A percentile compares a stretch with the other conserved stretches of the same genome.
These are phyloP conservation scores for Lathyrus aphaca DNA, from an alignment of 306 rosid genomes.

Conservation along the genomic window DNA sequence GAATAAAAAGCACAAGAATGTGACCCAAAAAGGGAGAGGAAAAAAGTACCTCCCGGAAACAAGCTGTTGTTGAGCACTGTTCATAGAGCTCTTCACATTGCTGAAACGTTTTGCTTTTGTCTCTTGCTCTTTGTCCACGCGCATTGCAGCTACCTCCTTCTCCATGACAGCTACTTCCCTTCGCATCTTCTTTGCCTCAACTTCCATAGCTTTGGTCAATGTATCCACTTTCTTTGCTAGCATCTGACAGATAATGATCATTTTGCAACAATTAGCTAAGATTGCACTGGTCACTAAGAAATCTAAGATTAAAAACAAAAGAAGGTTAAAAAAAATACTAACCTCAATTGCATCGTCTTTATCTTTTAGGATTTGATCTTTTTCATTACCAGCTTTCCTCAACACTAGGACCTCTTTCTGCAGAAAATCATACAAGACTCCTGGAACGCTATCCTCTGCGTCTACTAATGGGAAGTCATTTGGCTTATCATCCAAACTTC, in stretches of 20 bases:
- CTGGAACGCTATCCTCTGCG: conserved; percentile 80
- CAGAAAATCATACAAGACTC: conserved; percentile 81
- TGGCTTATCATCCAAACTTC: conserved; percentile 77
- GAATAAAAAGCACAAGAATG: conserved; percentile 18
- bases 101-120: conserved; percentile 84
- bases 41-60: conserved; percentile 83
- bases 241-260: conserved; percentile 61
- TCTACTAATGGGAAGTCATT: conserved; percentile 67
- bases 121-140: conserved; percentile 92
- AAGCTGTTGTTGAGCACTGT: conserved; percentile 78
- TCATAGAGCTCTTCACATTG: conserved; percentile 66
- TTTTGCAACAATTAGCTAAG: conserved; percentile 32
- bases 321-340: conserved; percentile 27
- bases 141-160: conserved; percentile 99
- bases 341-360: conserved; percentile 99
- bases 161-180: conserved; percentile 98
- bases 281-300: conserved; percentile 21
- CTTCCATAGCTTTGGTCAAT: conserved; percentile 98
- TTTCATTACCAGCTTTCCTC: conserved; percentile 94
- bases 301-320: conserved; percentile 21
- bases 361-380: conserved; percentile 97
- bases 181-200: conserved; percentile 99
- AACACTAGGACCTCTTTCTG: conserved; percentile 92
- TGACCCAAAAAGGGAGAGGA: conserved; percentile 16
- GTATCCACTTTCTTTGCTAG: conserved; percentile 98